Conservation (phyloP, 148 eudicot species). For the Chenopodium formosanum region DNA sequence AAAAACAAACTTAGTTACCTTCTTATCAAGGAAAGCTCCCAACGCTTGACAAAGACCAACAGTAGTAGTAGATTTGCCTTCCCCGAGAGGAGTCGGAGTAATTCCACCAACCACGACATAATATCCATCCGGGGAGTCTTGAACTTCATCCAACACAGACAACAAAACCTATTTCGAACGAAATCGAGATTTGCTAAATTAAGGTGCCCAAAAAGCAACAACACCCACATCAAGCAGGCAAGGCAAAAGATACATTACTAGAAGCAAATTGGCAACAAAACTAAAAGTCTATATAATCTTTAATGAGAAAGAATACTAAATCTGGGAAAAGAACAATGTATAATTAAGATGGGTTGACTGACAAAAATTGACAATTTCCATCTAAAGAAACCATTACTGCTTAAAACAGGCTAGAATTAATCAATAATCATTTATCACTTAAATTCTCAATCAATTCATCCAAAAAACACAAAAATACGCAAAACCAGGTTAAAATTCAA, state of each 20-base stretch:
- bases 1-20: slow-evolving; percentile 42
- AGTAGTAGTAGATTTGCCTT: slow-evolving; percentile 97
- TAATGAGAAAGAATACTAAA: background rate
- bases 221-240: slow-evolving; percentile 9
- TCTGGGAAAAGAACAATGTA: background rate
- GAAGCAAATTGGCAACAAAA: background rate
- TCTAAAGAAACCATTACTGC: background rate
- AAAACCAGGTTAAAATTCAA: background rate
- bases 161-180: slow-evolving; percentile 57
- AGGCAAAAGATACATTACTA: background rate
- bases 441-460: background rate
- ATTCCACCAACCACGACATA: slow-evolving; percentile 98
- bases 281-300: background rate
- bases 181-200: background rate
- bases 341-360: background rate
- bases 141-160: slow-evolving; percentile 69
- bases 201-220: background rate
- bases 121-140: slow-evolving; percentile 72
- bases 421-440: background rate
- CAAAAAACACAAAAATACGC: background rate
- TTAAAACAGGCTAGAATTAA: background rate
- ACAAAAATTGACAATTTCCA: background rate
- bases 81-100: slow-evolving; percentile 98
- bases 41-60: slow-evolving; percentile 97
- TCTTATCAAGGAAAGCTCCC: slow-evolving; percentile 96